Percentiles rank a stretch among this genome's conserved stretches.
Conservation (phyloP, 495 filamentous ascomycete genomes). For the Staphylotrichum tortipilum region DNA sequence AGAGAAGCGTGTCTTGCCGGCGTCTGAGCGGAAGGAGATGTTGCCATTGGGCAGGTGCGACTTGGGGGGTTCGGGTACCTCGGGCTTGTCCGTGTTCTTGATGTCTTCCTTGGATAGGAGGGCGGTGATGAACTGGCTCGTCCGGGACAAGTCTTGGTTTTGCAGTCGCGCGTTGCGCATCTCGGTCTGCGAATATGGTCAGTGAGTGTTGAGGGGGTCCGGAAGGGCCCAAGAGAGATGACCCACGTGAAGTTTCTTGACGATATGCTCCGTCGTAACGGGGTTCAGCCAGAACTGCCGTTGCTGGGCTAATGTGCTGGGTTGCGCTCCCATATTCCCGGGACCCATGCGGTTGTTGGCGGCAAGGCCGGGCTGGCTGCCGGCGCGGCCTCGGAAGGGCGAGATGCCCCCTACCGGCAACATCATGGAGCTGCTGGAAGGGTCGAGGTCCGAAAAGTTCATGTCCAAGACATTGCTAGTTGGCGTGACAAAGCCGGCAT, state of each 20-base stretch:
- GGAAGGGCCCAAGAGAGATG: neutral
- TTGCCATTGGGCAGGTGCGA: constrained; percentile 32
- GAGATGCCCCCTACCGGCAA: constrained; percentile 36
- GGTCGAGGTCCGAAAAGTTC: constrained; percentile 81
- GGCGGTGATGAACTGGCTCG: constrained; percentile 67
- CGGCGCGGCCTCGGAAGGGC: constrained; percentile 56
- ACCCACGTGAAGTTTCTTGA: constrained; percentile 86
- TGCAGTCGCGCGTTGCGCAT: constrained; percentile 82
- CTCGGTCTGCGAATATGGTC: constrained; percentile 54
- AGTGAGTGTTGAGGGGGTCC: neutral
- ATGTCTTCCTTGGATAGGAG: constrained; percentile 65
- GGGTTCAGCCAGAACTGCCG: constrained; percentile 69
- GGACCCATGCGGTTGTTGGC: constrained; percentile 49
- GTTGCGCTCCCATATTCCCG: constrained; percentile 53
- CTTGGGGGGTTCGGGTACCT: constrained; percentile 37
- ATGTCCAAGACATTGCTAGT: constrained; percentile 71
- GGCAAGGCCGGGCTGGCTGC: constrained; percentile 60
- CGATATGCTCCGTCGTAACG: constrained; percentile 87
- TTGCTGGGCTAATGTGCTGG: constrained; percentile 31
- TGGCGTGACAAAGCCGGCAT: constrained; percentile 68
- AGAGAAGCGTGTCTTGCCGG: constrained; percentile 62
- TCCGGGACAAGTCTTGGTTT: constrained; percentile 70
- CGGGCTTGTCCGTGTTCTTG: constrained; percentile 50
- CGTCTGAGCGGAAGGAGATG: constrained; percentile 43
- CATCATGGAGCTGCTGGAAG: constrained; percentile 61